phyloP scores from a whole-genome alignment of 352 stramenopile genomes.

The Phytophthora constricta region DNA sequence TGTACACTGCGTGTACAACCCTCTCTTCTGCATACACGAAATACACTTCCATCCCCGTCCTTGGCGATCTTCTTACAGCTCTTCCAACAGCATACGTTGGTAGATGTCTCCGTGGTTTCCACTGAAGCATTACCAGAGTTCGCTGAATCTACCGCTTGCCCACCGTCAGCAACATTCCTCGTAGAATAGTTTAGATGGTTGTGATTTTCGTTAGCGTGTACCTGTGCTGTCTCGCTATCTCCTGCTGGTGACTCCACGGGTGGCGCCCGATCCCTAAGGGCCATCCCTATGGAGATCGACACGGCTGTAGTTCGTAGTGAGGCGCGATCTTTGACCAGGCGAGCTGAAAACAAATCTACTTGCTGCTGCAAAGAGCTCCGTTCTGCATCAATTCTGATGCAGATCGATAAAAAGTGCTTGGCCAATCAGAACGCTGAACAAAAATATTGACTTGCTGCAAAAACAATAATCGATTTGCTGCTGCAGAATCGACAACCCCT shows the following conservation, averaged over 20 bases:
- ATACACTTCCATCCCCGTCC: neutral
- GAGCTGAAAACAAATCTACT: neutral
- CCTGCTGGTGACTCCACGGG: too few species aligned
- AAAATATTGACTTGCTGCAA: neutral
- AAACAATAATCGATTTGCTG: neutral
- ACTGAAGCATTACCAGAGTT: too few species aligned
- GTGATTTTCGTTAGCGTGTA: too few species aligned
- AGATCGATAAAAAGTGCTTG: neutral
- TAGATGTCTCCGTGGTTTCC: neutral
- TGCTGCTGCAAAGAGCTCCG: slow-evolving; percentile 1
- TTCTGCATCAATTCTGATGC: neutral
- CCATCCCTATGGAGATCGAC: too few species aligned
- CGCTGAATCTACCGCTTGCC: neutral
- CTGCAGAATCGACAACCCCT: neutral
- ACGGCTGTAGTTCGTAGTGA: neutral
- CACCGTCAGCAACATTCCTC: neutral
- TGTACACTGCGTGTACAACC: neutral
- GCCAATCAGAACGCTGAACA: neutral
- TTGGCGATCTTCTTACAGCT: neutral
- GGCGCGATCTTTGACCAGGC: neutral
- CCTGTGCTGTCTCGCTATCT: too few species aligned
- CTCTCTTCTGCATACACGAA: neutral
- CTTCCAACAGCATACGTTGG: neutral
- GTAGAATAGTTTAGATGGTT: too few species aligned
- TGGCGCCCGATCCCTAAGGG: too few species aligned